Percentiles rank a stretch among this genome's conserved stretches.
Evolutionary conservation across 192 early-diverging fungal species (phyloP).

Genomic region (Borealophlyctis nickersoniae): DNA sequence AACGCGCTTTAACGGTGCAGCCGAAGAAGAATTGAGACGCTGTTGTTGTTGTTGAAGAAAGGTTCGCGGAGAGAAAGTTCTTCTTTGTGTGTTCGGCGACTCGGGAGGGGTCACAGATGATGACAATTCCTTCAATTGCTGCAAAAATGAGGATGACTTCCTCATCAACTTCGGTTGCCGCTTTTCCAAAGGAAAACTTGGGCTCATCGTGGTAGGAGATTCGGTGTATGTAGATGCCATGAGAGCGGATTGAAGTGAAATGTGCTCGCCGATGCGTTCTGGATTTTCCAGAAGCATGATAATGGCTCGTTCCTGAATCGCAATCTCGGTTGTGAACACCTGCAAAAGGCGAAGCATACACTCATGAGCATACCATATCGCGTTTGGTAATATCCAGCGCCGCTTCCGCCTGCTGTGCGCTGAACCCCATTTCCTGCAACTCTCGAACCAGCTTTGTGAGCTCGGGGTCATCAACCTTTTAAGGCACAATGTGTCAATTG

Average conservation of each 20-base stretch:
- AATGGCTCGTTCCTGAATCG: slow-evolving; percentile 54
- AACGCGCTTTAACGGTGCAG: slow-evolving; percentile 15
- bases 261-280: slow-evolving; percentile 44
- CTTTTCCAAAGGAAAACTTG: too few relatives aligned
- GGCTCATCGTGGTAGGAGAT: too few relatives aligned
- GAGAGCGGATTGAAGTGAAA: slow-evolving; percentile 40
- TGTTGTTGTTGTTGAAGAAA: slow-evolving; percentile 33
- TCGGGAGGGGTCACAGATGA: neutral
- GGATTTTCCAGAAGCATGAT: slow-evolving; percentile 58
- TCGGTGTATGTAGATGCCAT: too few relatives aligned
- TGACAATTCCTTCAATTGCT: neutral
- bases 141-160: slow-evolving; percentile 2
- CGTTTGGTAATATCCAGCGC: slow-evolving; percentile 55
- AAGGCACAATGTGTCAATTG: neutral
- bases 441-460: slow-evolving; percentile 38
- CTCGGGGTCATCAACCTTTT: slow-evolving; percentile 22
- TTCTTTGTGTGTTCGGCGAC: neutral
- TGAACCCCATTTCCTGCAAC: slow-evolving; percentile 72
- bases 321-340: neutral
- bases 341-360: neutral
- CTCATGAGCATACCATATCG: slow-evolving; percentile 42
- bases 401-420: slow-evolving; percentile 53
- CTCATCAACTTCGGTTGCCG: neutral
- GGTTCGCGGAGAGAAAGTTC: slow-evolving; percentile 11
- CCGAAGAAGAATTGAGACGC: neutral